phyloP scores from a whole-genome alignment of 805 yeast species.

The Ogataea naganishii region DNA sequence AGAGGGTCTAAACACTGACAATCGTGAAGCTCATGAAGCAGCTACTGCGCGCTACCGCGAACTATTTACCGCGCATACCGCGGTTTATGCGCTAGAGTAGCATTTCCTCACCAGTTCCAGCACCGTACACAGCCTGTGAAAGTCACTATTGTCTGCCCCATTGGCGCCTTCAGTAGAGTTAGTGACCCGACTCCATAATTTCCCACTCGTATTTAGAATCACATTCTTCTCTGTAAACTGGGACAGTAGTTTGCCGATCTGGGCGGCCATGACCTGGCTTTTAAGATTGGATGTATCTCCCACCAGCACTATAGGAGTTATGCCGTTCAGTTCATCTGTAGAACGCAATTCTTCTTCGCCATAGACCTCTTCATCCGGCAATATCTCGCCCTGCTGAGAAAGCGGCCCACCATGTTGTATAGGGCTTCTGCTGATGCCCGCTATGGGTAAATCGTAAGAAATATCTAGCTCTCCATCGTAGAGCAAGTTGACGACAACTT shows the following conservation, averaged over 20 bases:
- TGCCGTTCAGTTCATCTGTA: constrained; percentile 5
- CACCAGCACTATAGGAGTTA: constrained; percentile 25
- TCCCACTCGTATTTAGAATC: constrained; percentile 36
- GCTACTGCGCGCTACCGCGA: too few relatives aligned
- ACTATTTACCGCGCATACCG: too few relatives aligned
- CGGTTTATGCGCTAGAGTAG: constrained; percentile 1
- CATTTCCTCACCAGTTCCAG: constrained; percentile 19
- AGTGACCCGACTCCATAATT: constrained; percentile 28
- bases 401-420: constrained; percentile 6
- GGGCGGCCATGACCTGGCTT: constrained; percentile 37
- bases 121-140: constrained; percentile 29
- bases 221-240: constrained; percentile 28
- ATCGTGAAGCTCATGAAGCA: too few relatives aligned
- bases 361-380: constrained; percentile 6
- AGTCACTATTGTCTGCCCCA: constrained; percentile 28
- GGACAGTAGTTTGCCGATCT: constrained; percentile 35
- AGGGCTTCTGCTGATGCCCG: constrained; percentile 11
- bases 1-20: too few relatives aligned
- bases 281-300: constrained; percentile 38
- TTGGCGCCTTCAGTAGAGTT: constrained; percentile 7
- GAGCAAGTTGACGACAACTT: constrained; percentile 29
- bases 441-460: constrained; percentile 34
- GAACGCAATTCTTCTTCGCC: constrained; percentile 24
- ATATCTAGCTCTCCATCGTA: constrained; percentile 39
- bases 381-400: too few relatives aligned